Conservation (phyloP, 495 filamentous ascomycete genomes). For the Parmelia sp. region DNA sequence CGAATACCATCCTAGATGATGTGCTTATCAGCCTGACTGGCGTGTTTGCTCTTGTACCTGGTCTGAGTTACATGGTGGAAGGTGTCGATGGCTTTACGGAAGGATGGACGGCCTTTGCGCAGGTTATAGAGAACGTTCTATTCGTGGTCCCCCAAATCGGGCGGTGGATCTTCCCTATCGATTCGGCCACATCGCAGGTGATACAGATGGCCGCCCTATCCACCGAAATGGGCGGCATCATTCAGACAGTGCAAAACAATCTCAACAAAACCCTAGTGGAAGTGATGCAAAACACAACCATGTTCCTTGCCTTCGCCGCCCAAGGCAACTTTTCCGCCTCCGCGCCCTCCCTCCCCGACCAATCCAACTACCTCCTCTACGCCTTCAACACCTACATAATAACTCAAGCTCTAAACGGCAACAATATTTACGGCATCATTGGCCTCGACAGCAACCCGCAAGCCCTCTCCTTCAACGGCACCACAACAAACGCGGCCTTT, state of each 20-base stretch:
- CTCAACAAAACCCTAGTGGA: conserved; percentile 22
- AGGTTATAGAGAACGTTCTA: conserved; percentile 18
- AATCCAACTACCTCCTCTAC: conserved; percentile 22
- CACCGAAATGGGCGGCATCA: conserved; percentile 14
- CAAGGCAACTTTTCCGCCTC: conserved; percentile 23
- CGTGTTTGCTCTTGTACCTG: conserved; percentile 20
- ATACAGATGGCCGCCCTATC: conserved; percentile 20
- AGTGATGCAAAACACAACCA: conserved; percentile 13
- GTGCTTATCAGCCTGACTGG: conserved; percentile 22
- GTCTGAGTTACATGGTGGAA: conserved; percentile 1
- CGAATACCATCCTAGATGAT: conserved; percentile 17
- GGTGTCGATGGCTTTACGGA: conserved; percentile 2
- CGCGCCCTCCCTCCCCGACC: conserved; percentile 20
- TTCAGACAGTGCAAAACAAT: conserved; percentile 20
- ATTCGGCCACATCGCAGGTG: conserved; percentile 10
- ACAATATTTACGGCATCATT: conserved; percentile 18
- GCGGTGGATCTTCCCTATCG: conserved; percentile 21
- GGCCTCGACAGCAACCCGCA: conserved; percentile 18
- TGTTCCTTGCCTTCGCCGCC: conserved; percentile 20
- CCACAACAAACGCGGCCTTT: conserved; percentile 9
- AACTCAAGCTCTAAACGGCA: conserved; percentile 15
- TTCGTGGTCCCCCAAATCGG: conserved; percentile 20
- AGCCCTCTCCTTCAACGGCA: conserved; percentile 21
- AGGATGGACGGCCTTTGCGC: conserved; percentile 5
- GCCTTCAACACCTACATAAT: conserved; percentile 25